A percentile compares a stretch with the other conserved stretches of the same genome.
Evolutionary conservation across 1,139 yeast species (phyloP).

Genomic region (Sugiyamaella novakii): DNA sequence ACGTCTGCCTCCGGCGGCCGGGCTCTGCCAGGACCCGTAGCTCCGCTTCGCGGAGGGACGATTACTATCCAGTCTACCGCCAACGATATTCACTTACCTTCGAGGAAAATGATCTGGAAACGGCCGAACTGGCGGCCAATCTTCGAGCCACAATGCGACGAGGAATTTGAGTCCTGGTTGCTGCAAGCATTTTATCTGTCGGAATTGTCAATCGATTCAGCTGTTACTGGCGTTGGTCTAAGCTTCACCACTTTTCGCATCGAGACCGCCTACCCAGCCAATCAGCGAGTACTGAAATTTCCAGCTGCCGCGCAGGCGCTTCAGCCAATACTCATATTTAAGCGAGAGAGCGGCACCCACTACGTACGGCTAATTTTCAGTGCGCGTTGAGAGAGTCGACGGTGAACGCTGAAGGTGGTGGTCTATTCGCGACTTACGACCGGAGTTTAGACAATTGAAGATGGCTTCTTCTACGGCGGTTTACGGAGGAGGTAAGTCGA

Average conservation of each 20-base stretch:
- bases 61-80: not conserved
- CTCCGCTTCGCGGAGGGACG: not conserved
- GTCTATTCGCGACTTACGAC: too few relatives aligned
- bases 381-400: not conserved
- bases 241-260: slow-evolving; percentile 11
- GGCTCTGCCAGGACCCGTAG: slow-evolving; percentile 2
- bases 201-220: not conserved
- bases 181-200: slow-evolving; percentile 12
- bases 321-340: not conserved
- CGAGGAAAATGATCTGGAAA: slow-evolving; percentile 3
- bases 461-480: slow-evolving; percentile 47
- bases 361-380: slow-evolving; percentile 3
- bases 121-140: slow-evolving; percentile 3
- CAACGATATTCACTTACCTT: slow-evolving; percentile 3
- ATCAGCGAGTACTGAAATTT: slow-evolving; percentile 14
- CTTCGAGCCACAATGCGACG: slow-evolving; percentile 3
- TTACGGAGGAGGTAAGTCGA: slow-evolving; percentile 56
- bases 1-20: slow-evolving; percentile 7
- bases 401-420: too few relatives aligned
- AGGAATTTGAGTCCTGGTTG: slow-evolving; percentile 5
- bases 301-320: not conserved
- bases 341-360: not conserved
- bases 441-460: too few relatives aligned
- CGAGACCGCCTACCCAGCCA: slow-evolving; percentile 6
- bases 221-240: not conserved